Evolutionary conservation across 352 stramenopile species (phyloP).

Genomic region (Pseudoperonospora humuli): DNA sequence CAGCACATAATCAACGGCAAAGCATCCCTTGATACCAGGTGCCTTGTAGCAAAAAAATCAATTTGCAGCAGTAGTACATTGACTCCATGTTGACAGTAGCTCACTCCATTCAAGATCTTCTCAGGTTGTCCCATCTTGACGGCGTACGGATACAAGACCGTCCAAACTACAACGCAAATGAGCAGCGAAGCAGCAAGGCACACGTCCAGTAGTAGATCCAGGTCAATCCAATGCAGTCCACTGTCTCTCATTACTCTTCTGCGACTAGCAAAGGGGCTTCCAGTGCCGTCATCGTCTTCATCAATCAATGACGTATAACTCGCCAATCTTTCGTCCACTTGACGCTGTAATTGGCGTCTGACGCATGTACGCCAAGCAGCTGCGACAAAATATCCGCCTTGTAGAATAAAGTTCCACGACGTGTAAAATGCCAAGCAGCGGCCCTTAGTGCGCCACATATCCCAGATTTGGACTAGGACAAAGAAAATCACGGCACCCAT

Average conservation of each 20-base stretch:
- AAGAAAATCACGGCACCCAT: constrained; percentile 38
- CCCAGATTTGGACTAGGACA: constrained; percentile 42
- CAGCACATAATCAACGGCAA: constrained; percentile 57
- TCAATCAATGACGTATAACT: constrained; percentile 39
- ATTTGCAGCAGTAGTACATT: constrained; percentile 66
- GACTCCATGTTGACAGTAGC: constrained; percentile 69
- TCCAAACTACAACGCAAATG: constrained; percentile 66
- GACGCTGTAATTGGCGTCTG: constrained; percentile 16
- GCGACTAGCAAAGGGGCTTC: constrained; percentile 8
- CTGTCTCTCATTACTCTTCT: constrained; percentile 10
- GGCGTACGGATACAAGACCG: constrained; percentile 64
- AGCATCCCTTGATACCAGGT: constrained; percentile 45
- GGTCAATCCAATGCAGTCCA: constrained; percentile 36
- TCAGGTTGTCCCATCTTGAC: constrained; percentile 36
- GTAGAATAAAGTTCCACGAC: constrained; percentile 81
- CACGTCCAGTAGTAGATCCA: constrained; percentile 63
- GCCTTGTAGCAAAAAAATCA: constrained; percentile 49
- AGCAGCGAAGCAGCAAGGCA: constrained; percentile 58
- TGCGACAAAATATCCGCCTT: constrained; percentile 50
- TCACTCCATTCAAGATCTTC: constrained; percentile 62
- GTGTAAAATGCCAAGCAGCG: constrained; percentile 72
- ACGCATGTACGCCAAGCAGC: constrained; percentile 33
- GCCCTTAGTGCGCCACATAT: constrained; percentile 42
- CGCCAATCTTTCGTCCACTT: constrained; percentile 11
- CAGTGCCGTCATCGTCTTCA: constrained; percentile 21